Conservation (phyloP, 1,284 basidiomycete species). For the Apiotrichum porosum region DNA sequence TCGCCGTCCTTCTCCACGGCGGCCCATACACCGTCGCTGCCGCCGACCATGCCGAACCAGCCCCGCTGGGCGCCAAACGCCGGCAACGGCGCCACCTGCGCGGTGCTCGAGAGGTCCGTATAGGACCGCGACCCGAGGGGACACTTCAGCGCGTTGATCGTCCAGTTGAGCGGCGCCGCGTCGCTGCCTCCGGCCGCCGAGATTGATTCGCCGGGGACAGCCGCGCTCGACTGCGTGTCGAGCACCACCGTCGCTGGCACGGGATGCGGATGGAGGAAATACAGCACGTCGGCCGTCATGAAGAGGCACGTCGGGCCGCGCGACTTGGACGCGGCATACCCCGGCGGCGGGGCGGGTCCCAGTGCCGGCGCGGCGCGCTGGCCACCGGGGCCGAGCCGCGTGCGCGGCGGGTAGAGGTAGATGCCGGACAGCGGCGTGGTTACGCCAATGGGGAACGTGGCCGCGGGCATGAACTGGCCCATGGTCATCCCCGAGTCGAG, state of each 20-base stretch:
- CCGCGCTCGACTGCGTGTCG: constrained; percentile 12
- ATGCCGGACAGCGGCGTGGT: constrained; percentile 23
- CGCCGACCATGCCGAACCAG: constrained; percentile 34
- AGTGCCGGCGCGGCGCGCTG: constrained; percentile 14
- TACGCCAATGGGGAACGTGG: constrained; percentile 20
- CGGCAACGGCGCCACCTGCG: constrained; percentile 1
- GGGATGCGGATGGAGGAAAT: constrained; percentile 26
- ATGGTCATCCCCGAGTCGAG: constrained; percentile 22
- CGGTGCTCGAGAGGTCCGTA: constrained; percentile 9
- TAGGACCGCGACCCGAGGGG: constrained; percentile 15
- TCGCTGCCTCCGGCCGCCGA: constrained; percentile 5
- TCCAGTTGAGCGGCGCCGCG: constrained; percentile 17
- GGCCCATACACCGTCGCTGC: constrained; percentile 35
- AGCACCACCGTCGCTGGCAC: constrained; percentile 11
- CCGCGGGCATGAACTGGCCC: constrained; percentile 17
- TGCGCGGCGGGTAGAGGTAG: constrained; percentile 32
- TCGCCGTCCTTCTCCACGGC: constrained; percentile 28
- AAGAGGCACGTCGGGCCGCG: constrained; percentile 32
- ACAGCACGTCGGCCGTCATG: constrained; percentile 21
- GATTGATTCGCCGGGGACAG: constrained; percentile 7
- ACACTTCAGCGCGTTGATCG: constrained; percentile 25
- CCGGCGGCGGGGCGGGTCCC: constrained; percentile 27
- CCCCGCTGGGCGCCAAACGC: constrained; percentile 19
- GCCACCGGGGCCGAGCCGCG: constrained; percentile 11
- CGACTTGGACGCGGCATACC: constrained; percentile 5